Evolutionary conservation across 768 basidiomycete species (phyloP), one percentile per base, ranked within the genome.

Genomic region (Russula foetens): DNA sequence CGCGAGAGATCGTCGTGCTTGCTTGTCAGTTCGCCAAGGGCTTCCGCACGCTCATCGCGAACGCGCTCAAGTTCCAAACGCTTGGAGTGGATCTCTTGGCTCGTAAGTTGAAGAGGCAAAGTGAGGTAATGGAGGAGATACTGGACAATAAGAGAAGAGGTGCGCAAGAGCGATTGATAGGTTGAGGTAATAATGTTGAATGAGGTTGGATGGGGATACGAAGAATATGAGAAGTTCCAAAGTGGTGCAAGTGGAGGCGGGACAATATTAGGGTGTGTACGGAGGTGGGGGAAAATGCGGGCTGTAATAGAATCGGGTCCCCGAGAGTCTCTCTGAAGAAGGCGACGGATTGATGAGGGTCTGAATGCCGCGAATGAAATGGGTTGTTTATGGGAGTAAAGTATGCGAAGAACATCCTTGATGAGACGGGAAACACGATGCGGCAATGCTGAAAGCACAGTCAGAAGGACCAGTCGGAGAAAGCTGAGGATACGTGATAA

Each of bases 61-160:
- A 89, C 75, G 28, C 71, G 77, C 60, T 87, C 81, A 17, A 93
- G 76, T 48, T 79, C 76, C 46, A 74, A 74, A 17, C 83, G 79
- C 63, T 86, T 87, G 58, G 79, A 72, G 24, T 70, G 72, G 67
- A 87, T 88, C 71, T 94, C 92, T 58, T 87, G 83, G 19, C 80
- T 75, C 1, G 83, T 75, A 26, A 91, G 77, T 50, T 80, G 76
- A 29, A 90, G 70, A 0, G 90, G 91, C 23, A 83, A 75, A 24
- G 72, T 74, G 38, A 74, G 61, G 39, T 72, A 58, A 15, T 68
- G 64, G n/a, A 68, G 53, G 26, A 71, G 44, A 39, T 69, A 63
- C 19, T 53, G 66, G 28, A 43, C 53, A 9, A 62, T 41, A 21
- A 65, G 52, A 2, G 48, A 62, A 17, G 66, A 41, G 0, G 63